Conservation (phyloP, 495 filamentous ascomycete species). For the Penicillium cinerascens region DNA sequence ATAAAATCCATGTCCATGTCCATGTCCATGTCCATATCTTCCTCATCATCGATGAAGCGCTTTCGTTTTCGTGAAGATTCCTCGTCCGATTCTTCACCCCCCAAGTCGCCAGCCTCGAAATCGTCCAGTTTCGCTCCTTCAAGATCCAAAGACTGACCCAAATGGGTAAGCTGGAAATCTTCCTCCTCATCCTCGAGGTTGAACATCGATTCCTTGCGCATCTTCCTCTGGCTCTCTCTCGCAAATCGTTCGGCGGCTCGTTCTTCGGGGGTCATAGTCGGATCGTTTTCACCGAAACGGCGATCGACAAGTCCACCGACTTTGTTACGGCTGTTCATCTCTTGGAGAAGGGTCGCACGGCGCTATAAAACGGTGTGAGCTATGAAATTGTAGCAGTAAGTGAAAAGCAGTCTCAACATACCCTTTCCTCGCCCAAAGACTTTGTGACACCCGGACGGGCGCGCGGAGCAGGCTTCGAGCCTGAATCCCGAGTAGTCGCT, state of each 20-base stretch:
- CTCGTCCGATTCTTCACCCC: constrained; percentile 57
- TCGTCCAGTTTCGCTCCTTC: constrained; percentile 60
- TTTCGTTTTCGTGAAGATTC: constrained; percentile 62
- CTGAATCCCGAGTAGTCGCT: constrained; percentile 55
- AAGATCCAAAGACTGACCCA: constrained; percentile 67
- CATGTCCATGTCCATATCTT: constrained; percentile 4
- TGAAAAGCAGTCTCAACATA: constrained; percentile 36
- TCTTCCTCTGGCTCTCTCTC: constrained; percentile 68
- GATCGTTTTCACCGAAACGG: constrained; percentile 94
- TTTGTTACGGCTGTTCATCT: constrained; percentile 84
- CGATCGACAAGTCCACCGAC: constrained; percentile 88
- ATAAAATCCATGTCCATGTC: constrained; percentile 19
- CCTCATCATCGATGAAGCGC: constrained; percentile 35
- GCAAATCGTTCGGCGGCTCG: constrained; percentile 88
- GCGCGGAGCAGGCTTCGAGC: constrained; percentile 44
- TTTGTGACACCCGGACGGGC: constrained; percentile 79
- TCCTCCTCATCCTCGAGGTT: constrained; percentile 85
- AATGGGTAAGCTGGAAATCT: constrained; percentile 72
- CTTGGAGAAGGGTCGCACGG: constrained; percentile 72
- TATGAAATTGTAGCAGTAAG: background rate
- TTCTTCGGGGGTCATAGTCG: constrained; percentile 89
- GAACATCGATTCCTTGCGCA: constrained; percentile 74
- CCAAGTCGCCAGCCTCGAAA: constrained; percentile 72
- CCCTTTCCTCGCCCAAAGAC: constrained; percentile 80
- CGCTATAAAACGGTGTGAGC: constrained; percentile 47